Evolutionary conservation across 176 grass and related monocot species (phyloP).

Genomic region (Ananas comosus): DNA sequence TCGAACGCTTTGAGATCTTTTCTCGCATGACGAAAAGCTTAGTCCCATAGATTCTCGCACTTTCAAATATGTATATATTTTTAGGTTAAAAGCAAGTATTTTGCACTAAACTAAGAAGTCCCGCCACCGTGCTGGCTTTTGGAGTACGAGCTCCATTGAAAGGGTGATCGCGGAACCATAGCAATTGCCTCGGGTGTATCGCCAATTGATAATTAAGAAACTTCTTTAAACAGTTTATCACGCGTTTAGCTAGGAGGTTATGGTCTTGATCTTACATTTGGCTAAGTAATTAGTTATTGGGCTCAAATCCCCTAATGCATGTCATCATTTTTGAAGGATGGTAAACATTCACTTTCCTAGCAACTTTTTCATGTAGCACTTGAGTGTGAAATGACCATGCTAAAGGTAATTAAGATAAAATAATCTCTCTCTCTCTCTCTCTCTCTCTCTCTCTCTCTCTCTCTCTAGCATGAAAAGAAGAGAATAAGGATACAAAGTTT

Average conservation of each 20-base stretch:
- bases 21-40: too few species aligned
- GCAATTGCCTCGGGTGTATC: not conserved
- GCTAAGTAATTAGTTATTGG: not conserved
- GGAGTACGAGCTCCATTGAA: not conserved
- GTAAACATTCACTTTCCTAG: not conserved
- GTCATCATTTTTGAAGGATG: not conserved
- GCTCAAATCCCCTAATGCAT: not conserved
- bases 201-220: not conserved
- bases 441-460: not conserved
- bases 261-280: not conserved
- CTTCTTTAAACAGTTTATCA: not conserved
- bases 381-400: not conserved
- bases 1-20: too few species aligned
- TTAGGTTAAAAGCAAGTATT: not conserved
- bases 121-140: not conserved
- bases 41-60: too few species aligned
- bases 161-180: not conserved
- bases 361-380: not conserved
- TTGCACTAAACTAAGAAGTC: not conserved
- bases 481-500: not conserved
- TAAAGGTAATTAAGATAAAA: not conserved
- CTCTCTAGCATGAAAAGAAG: slow-evolving; percentile 4
- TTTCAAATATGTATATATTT: not conserved
- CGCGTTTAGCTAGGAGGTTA: not conserved
- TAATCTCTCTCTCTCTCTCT: not conserved